Evolutionary conservation across 805 yeast genomes (phyloP), one percentile per base, ranked within the genome.

Genomic region (Maudiozyma serrabonitensis): DNA sequence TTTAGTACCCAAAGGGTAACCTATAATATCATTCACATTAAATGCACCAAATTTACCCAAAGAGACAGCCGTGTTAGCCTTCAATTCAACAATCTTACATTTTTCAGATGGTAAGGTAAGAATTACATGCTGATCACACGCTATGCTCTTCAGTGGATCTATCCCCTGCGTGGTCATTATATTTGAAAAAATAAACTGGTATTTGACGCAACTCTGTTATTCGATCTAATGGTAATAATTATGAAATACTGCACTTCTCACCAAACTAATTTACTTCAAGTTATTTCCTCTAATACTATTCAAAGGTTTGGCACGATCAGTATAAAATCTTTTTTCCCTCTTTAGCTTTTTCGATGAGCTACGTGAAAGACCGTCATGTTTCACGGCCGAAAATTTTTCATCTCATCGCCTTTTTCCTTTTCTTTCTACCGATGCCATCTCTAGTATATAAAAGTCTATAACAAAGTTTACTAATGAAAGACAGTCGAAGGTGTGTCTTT

Each of bases 21-120:
- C 97, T 40, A 91, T 65, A 12, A 91, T 75, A 47, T 79, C 84
- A 54, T 82, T 79, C 2, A 84, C 87, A 31, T 75, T 69, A 63
- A 93, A 93, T 0, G 84, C 73, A 18, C 99, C 99, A 67, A 91
- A 93, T 63, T 93, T 91, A 1, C 99, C 99, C 54, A 93, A 73
- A 49, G 80, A 79, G 18, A 93, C 75, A 11, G 76, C 63, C 0
- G 82, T 80, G 32, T 77, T 80, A 3, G 78, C 74, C 46, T 73
- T 75, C 51, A 90, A 69, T 56, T 82, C 79, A n/a, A 84, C 80
- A 39, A 90, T 75, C 62, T 87, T 83, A 60, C 81, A 65, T 50
- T 86, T 84, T 47, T 82, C 86, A 1, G 96, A 87, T 0, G 98
- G 98, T 50, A 89, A 72, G 48, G 84, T 75, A 37, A 93, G 65